phyloP scores from a whole-genome alignment of 2,329 filamentous ascomycete genomes.

The Colletotrichum simmondsii region DNA sequence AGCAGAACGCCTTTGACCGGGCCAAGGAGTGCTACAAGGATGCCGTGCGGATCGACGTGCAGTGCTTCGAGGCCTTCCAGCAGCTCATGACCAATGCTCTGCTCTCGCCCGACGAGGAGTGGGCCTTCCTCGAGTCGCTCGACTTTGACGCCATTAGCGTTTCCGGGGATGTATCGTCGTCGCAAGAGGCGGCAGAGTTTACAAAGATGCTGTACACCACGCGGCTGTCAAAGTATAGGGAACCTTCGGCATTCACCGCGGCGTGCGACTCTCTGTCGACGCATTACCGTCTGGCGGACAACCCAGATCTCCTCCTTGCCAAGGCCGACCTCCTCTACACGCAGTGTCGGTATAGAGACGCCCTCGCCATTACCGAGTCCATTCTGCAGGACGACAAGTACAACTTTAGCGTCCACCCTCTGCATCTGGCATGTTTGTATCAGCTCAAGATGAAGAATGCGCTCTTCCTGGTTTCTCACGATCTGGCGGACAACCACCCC shows the following conservation, averaged over 20 bases:
- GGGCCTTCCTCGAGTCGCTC: slow-evolving; percentile 86
- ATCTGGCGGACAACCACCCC: slow-evolving; percentile 90
- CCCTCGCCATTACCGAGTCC: slow-evolving; percentile 83
- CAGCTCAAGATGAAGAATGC: slow-evolving; percentile 89
- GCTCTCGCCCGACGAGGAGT: slow-evolving; percentile 89
- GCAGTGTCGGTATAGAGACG: slow-evolving; percentile 91
- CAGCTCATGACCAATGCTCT: slow-evolving; percentile 97
- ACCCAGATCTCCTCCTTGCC: slow-evolving; percentile 90
- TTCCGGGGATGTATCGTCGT: slow-evolving; percentile 70
- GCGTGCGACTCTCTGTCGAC: slow-evolving; percentile 93
- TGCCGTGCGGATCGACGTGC: slow-evolving; percentile 94
- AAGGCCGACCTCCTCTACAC: slow-evolving; percentile 93
- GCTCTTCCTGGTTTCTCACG: slow-evolving; percentile 91
- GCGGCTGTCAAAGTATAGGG: slow-evolving; percentile 92
- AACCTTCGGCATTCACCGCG: slow-evolving; percentile 82
- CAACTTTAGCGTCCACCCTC: slow-evolving; percentile 88
- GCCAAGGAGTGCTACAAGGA: slow-evolving; percentile 99
- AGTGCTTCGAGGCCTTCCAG: slow-evolving; percentile 98
- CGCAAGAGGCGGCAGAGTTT: slow-evolving; percentile 92
- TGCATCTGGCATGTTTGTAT: slow-evolving; percentile 91
- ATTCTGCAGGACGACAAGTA: slow-evolving; percentile 88
- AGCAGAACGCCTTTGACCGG: slow-evolving; percentile 96
- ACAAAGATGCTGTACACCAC: slow-evolving; percentile 97
- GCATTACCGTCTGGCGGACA: slow-evolving; percentile 87
- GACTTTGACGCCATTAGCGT: slow-evolving; percentile 87